Conservation (phyloP, 2,329 filamentous ascomycete species). For the Aureobasidium sp. region DNA sequence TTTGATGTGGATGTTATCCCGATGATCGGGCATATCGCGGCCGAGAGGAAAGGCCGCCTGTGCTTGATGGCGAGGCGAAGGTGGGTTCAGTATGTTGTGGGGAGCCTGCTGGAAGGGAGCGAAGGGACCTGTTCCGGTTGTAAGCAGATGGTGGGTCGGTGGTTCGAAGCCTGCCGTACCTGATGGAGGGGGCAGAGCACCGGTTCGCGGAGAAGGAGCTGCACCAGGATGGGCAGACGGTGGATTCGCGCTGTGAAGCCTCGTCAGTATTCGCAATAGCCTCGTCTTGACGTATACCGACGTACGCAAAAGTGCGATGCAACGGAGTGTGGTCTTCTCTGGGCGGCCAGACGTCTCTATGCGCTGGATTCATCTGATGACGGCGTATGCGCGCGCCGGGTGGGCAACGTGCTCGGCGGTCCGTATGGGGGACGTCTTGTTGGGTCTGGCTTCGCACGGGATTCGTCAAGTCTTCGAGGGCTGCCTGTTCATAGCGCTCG, state of each 20-base stretch:
- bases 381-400: constrained; percentile 7
- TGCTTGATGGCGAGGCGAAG: constrained; percentile 32
- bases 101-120: constrained; percentile 33
- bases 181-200: constrained; percentile 23
- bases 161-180: not conserved
- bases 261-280: not conserved
- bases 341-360: constrained; percentile 14
- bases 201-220: constrained; percentile 26
- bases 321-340: constrained; percentile 7
- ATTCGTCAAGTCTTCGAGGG: not conserved
- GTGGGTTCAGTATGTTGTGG: constrained; percentile 37
- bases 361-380: constrained; percentile 16
- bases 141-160: not conserved
- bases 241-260: constrained; percentile 12
- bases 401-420: not conserved
- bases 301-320: constrained; percentile 3
- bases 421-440: not conserved
- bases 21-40: constrained; percentile 39
- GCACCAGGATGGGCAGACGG: constrained; percentile 22
- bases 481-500: constrained; percentile 3
- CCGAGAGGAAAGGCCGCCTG: constrained; percentile 30
- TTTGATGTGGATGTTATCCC: constrained; percentile 45
- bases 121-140: constrained; percentile 27
- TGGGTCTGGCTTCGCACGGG: not conserved
- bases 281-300: not conserved